Evolutionary conservation across 306 rosid genomes (phyloP).

Genomic region (Cicer pinnatifidum): DNA sequence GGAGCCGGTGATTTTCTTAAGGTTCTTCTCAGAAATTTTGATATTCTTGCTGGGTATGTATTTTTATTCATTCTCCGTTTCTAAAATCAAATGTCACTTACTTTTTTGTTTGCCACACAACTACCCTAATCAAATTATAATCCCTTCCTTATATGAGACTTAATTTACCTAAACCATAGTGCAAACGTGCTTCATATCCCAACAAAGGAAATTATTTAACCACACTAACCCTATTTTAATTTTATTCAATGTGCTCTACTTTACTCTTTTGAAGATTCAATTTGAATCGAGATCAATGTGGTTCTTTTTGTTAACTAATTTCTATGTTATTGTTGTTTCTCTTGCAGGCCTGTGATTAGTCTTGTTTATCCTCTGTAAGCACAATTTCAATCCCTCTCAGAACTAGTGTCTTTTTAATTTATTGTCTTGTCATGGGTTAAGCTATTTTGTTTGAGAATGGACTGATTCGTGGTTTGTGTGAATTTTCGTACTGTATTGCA

Average conservation of each 20-base stretch:
- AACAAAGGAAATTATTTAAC: too few species aligned
- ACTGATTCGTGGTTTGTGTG: constrained; percentile 32
- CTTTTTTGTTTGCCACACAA: neutral
- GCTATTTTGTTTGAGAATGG: constrained; percentile 22
- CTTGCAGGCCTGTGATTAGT: constrained; percentile 89
- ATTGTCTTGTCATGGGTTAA: neutral
- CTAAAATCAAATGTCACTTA: neutral
- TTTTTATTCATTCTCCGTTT: neutral
- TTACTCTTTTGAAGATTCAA: neutral
- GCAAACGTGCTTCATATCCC: neutral
- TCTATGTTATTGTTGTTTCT: neutral
- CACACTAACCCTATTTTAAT: neutral
- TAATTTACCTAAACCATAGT: too few species aligned
- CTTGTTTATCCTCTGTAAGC: constrained; percentile 98
- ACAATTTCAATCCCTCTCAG: constrained; percentile 1
- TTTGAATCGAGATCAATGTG: constrained; percentile 35
- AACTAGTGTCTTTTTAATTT: too few species aligned
- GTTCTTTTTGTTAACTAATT: neutral
- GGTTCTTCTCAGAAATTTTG: constrained; percentile 76
- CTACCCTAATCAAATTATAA: neutral
- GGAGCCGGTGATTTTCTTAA: constrained; percentile 76
- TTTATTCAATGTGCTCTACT: neutral
- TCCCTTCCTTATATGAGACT: neutral
- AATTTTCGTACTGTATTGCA: constrained; percentile 44
- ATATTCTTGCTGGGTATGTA: constrained; percentile 92